Evolutionary conservation across 2,329 filamentous ascomycete species (phyloP).

Genomic region (Colletotrichum lupini): DNA sequence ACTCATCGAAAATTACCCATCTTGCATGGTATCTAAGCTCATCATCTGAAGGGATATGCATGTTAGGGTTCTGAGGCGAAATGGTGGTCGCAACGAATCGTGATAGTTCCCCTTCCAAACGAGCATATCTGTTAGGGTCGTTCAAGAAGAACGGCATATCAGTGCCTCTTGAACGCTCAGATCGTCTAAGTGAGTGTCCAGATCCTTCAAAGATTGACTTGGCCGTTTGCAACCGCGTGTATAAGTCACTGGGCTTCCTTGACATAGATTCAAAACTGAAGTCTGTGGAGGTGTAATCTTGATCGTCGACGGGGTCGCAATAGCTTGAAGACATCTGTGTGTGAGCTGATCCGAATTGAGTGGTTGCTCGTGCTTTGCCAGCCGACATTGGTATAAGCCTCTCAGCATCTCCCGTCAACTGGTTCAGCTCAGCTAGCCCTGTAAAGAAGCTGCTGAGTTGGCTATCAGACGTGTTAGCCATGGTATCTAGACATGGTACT

Average conservation of each 20-base stretch:
- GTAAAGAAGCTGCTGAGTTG: background rate
- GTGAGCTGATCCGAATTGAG: background rate
- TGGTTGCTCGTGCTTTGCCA: background rate
- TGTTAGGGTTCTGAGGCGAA: conserved; percentile 45
- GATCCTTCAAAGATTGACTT: conserved; percentile 19
- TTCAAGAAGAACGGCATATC: conserved; percentile 37
- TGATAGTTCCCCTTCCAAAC: conserved; percentile 38
- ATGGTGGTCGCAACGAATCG: conserved; percentile 42
- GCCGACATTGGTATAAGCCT: background rate
- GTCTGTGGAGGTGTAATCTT: background rate
- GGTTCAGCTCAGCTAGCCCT: background rate
- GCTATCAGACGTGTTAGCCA: no score
- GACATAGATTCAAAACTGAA: background rate
- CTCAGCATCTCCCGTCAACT: background rate
- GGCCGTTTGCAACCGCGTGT: conserved; percentile 8
- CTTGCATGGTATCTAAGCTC: conserved; percentile 48
- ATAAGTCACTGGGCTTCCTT: background rate
- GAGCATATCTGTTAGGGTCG: conserved; percentile 41
- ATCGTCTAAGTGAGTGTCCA: background rate
- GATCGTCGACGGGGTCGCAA: background rate
- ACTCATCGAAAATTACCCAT: conserved; percentile 46
- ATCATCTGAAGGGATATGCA: conserved; percentile 46
- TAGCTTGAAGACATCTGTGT: background rate
- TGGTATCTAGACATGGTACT: background rate
- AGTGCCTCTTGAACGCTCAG: background rate